Base-by-base conservation (phyloP, 2,329 filamentous ascomycete genomes). In the Ophiocordyceps unilateralis region DNA sequence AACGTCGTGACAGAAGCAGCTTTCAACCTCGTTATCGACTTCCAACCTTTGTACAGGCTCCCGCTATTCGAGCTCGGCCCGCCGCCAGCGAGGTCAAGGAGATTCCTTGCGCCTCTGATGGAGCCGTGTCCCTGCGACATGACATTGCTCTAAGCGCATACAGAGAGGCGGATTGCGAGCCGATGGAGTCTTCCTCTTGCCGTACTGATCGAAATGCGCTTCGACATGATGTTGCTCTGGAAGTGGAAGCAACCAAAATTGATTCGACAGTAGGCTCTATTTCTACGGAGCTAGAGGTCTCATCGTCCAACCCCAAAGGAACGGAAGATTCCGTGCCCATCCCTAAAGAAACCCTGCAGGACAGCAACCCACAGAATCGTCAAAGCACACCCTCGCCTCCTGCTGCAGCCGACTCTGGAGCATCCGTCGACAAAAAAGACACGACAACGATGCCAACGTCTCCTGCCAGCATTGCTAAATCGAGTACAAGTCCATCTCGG, bases 21-120 rank as follows among this genome's bases (percentile, higher is more conserved):
- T 50, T 49, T 26, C 45, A 45, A 26, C 45, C 48, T 11, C 44
- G 48, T 14, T 50, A 47, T 39, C 38, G 45, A 37, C 40, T 48
- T 2, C 49, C 47, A 8, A 48, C 22, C 5, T 40, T 50, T n/a
- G 47, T 48, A 23, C 32, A 45, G 28, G 40, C 43, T 28, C 43
- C 47, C 10, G 22, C 41, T 14, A 14, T 24, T n/a, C 44, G 41
- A 19, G 40, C 44, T 15, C 44, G 46, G 30, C 43, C 46, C 20
- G 44, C 40, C 12, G 39, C 40, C 26, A 46, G 46, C 39, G 48
- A 49, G 42, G 26, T 47, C 17, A 43, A 45, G 20, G 38, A 45
- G n/a, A 11, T 44, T 21, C 24, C 5, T 26, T 15, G 30, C 32
- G 20, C 14, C 20, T 36, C 32, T 36, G 32, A 36, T 19, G n/a